Evolutionary conservation across 768 basidiomycete species (phyloP).

Genomic region (Boletus insuetus): DNA sequence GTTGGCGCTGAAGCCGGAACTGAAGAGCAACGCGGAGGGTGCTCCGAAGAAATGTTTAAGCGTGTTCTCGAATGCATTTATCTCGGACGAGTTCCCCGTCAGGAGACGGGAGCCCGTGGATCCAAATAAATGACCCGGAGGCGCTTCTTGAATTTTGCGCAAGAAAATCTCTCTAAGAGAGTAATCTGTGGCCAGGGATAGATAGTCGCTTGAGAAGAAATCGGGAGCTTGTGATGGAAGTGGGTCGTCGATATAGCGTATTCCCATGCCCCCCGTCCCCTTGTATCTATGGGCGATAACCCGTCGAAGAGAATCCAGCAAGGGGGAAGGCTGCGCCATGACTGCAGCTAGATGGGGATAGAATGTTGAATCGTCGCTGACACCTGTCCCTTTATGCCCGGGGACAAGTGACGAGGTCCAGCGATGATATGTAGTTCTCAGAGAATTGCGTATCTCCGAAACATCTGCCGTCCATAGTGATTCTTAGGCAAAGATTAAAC

Average conservation of each 20-base stretch:
- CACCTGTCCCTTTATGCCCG: conserved; percentile 4
- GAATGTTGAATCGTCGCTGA: neutral
- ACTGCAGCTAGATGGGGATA: neutral
- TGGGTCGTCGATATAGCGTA: conserved; percentile 11
- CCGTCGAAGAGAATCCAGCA: conserved; percentile 14
- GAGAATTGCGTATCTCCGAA: neutral
- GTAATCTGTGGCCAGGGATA: conserved; percentile 40
- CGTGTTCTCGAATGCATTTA: conserved; percentile 12
- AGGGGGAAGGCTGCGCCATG: conserved; percentile 10
- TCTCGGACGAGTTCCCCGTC: conserved; percentile 34
- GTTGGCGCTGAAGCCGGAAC: conserved; percentile 57
- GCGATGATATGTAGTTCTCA: neutral
- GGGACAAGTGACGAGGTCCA: neutral
- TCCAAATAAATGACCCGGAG: conserved; percentile 35
- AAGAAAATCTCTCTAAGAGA: conserved; percentile 33
- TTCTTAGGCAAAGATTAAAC: neutral
- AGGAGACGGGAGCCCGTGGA: conserved; percentile 50
- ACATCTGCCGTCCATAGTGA: neutral
- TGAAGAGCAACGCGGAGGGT: conserved; percentile 47
- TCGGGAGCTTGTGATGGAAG: conserved; percentile 28
- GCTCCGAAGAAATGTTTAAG: conserved; percentile 21
- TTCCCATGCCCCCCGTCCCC: neutral
- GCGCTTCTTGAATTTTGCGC: conserved; percentile 25
- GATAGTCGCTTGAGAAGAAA: conserved; percentile 51
- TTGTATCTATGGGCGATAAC: conserved; percentile 7